phyloP scores from a whole-genome alignment of 1,139 yeast genomes.

The Kodamaea fungicola region DNA sequence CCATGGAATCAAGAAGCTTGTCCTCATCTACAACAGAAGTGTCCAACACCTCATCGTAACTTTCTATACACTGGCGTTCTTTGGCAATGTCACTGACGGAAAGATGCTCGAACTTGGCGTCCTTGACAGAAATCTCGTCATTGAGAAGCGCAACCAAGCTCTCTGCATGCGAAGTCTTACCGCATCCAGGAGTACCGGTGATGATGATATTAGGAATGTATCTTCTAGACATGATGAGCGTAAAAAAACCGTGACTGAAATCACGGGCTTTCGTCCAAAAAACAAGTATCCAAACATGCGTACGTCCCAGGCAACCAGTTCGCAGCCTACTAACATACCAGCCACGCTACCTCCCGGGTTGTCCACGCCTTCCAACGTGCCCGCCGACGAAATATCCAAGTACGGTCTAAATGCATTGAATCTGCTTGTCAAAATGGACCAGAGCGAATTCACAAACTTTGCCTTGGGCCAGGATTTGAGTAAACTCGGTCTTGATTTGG shows the following conservation, averaged over 20 bases:
- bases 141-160: slow-evolving; percentile 49
- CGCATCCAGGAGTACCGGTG: slow-evolving; percentile 98
- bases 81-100: slow-evolving; percentile 82
- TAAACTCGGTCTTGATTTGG: slow-evolving; percentile 67
- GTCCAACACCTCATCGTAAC: slow-evolving; percentile 81
- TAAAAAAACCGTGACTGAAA: too few relatives aligned
- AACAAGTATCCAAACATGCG: too few relatives aligned
- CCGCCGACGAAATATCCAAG: slow-evolving; percentile 41
- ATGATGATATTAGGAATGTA: slow-evolving; percentile 74
- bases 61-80: slow-evolving; percentile 71
- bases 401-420: slow-evolving; percentile 76
- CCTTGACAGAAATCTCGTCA: slow-evolving; percentile 22
- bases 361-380: slow-evolving; percentile 13
- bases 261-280: too few relatives aligned
- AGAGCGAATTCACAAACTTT: slow-evolving; percentile 60
- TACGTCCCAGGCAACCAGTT: too few relatives aligned
- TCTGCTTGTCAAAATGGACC: slow-evolving; percentile 66
- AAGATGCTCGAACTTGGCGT: slow-evolving; percentile 48
- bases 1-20: slow-evolving; percentile 74
- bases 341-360: slow-evolving; percentile 34
- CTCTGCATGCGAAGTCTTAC: slow-evolving; percentile 84
- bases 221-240: slow-evolving; percentile 32
- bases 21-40: slow-evolving; percentile 93
- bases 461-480: slow-evolving; percentile 84
- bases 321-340: slow-evolving; percentile 1